Evolutionary conservation across 495 filamentous ascomycete genomes (phyloP).

Genomic region (Talaromyces wortmannii): DNA sequence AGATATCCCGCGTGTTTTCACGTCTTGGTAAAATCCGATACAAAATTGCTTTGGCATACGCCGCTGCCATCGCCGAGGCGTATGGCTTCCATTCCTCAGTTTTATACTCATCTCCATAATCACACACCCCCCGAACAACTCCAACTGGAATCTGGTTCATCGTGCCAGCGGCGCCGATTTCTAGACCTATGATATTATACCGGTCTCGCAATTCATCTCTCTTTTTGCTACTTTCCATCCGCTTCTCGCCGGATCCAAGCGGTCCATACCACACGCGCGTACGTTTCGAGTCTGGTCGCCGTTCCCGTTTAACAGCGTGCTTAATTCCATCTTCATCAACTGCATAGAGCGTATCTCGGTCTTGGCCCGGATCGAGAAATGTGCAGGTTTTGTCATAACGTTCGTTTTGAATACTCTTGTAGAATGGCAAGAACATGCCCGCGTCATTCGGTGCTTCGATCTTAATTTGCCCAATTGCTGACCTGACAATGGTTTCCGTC

Average conservation of each 20-base stretch:
- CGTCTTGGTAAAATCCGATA: conserved; percentile 3
- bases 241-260: conserved; percentile 4
- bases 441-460: background rate
- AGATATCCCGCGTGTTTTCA: too few species aligned
- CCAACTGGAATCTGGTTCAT: conserved; percentile 20
- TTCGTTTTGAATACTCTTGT: background rate
- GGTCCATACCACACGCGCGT: background rate
- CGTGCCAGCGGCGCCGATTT: conserved; percentile 7
- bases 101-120: conserved; percentile 10
- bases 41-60: conserved; percentile 27
- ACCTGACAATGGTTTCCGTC: conserved; percentile 10
- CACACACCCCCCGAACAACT: conserved; percentile 31
- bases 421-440: background rate
- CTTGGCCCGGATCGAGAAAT: background rate
- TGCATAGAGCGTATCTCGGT: background rate
- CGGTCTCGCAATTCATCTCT: conserved; percentile 5
- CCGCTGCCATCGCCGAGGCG: conserved; percentile 23
- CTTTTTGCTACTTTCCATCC: conserved; percentile 1
- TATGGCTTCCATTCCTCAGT: conserved; percentile 29
- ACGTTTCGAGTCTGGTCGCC: background rate
- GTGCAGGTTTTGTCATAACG: background rate
- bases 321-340: background rate
- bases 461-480: background rate
- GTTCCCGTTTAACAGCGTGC: background rate
- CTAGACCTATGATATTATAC: conserved; percentile 10